phyloP scores from a whole-genome alignment of 441 rosid species.

The Populus hybrid region DNA sequence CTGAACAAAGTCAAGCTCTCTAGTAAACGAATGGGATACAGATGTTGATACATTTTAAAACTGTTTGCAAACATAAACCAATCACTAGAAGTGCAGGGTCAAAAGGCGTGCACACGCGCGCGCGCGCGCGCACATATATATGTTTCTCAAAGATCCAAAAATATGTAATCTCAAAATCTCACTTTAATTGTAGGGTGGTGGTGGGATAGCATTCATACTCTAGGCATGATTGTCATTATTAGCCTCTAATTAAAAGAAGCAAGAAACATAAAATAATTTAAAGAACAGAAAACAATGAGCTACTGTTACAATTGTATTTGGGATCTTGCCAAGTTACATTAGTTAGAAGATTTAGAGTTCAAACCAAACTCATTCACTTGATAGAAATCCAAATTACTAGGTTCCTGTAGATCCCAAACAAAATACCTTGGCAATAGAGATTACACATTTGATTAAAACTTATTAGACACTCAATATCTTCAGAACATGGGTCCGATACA shows the following conservation, averaged over 20 bases:
- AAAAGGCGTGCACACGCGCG: no score
- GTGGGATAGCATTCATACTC: not conserved
- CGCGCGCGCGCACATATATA: no score
- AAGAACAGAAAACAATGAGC: not conserved
- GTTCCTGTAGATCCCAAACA: not conserved
- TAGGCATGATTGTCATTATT: not conserved
- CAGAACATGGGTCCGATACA: not conserved
- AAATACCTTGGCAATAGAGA: not conserved
- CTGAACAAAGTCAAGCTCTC: conserved; percentile 40
- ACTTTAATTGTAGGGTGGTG: not conserved
- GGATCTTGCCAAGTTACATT: not conserved
- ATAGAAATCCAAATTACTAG: not conserved
- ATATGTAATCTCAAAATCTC: not conserved
- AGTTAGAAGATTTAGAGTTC: not conserved
- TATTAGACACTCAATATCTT: not conserved
- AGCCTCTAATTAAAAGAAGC: not conserved
- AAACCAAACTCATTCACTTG: not conserved
- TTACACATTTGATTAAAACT: not conserved
- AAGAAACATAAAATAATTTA: not conserved
- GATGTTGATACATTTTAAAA: not conserved
- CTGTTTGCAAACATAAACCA: not conserved
- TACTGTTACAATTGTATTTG: not conserved
- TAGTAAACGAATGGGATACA: not conserved
- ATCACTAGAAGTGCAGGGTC: not conserved
- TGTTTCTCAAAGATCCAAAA: not conserved